Percentiles rank a stretch among this genome's conserved stretches.
Evolutionary conservation across 1,284 basidiomycete species (phyloP).

Genomic region (Malassezia nana): DNA sequence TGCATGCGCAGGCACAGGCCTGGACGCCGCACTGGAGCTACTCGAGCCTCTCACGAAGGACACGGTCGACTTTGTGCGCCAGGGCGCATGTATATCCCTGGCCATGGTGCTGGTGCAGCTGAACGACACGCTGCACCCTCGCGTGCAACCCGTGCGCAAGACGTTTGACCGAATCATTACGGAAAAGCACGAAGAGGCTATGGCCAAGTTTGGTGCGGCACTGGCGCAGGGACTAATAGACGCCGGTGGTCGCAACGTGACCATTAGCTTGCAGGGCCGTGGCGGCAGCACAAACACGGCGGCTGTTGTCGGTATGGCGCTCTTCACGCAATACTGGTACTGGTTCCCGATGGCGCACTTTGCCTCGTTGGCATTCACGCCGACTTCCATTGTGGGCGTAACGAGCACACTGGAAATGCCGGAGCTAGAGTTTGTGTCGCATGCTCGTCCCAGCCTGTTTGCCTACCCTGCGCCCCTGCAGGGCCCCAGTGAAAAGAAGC

Average conservation of each 20-base stretch:
- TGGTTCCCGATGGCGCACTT: conserved; percentile 49
- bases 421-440: conserved; percentile 38
- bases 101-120: conserved; percentile 47
- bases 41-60: conserved; percentile 48
- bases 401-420: conserved; percentile 40
- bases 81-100: conserved; percentile 45
- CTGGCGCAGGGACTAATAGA: conserved; percentile 45
- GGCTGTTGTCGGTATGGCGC: conserved; percentile 47
- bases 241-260: conserved; percentile 47
- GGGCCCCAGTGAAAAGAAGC: conserved; percentile 42
- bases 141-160: conserved; percentile 37
- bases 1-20: conserved; percentile 46
- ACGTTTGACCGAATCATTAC: conserved; percentile 41
- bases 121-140: conserved; percentile 45
- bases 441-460: conserved; percentile 44
- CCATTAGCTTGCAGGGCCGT: conserved; percentile 42
- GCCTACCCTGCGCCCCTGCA: conserved; percentile 41
- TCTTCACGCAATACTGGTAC: conserved; percentile 49
- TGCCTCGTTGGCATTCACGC: conserved; percentile 43
- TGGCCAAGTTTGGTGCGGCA: conserved; percentile 48
- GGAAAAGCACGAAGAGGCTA: conserved; percentile 48
- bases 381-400: conserved; percentile 44
- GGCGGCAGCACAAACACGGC: conserved; percentile 44
- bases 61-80: conserved; percentile 47
- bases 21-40: conserved; percentile 45